phyloP scores from a whole-genome alignment of 2,329 filamentous ascomycete genomes.

The Penicillium sp. region DNA sequence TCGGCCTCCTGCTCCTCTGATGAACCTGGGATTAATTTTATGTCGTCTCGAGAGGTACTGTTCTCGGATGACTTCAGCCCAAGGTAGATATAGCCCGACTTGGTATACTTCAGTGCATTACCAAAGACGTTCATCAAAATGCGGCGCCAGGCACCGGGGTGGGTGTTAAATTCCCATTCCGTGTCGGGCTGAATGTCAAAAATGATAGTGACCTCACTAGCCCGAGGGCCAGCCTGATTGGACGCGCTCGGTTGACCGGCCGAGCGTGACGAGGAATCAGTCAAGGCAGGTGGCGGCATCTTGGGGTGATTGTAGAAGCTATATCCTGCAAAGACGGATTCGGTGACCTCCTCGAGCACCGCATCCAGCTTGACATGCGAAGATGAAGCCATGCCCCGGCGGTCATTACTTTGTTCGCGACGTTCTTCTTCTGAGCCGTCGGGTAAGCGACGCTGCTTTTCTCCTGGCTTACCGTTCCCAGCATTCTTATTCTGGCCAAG shows the following conservation, averaged over 20 bases:
- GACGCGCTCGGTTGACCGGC: slow-evolving; percentile 4
- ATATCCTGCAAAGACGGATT: slow-evolving; percentile 27
- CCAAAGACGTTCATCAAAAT: slow-evolving; percentile 49
- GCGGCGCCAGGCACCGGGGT: slow-evolving; percentile 47
- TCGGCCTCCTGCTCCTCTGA: slow-evolving; percentile 2
- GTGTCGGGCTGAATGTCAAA: slow-evolving; percentile 35
- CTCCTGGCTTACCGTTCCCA: neutral
- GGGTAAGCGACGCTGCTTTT: neutral
- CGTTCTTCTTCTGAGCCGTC: neutral
- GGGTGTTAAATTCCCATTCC: slow-evolving; percentile 46
- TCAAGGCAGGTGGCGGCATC: slow-evolving; percentile 11
- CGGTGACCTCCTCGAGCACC: slow-evolving; percentile 25
- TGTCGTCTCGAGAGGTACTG: neutral
- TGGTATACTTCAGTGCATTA: slow-evolving; percentile 50
- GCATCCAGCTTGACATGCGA: slow-evolving; percentile 16
- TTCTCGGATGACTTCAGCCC: slow-evolving; percentile 13
- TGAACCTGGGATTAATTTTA: neutral
- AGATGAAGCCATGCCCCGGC: slow-evolving; percentile 2
- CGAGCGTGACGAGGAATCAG: slow-evolving; percentile 10
- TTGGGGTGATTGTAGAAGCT: slow-evolving; percentile 22
- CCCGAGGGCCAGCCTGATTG: slow-evolving; percentile 4
- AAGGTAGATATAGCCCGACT: slow-evolving; percentile 36
- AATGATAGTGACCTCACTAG: slow-evolving; percentile 36
- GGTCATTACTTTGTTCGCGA: neutral
- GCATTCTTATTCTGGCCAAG: neutral